Percentiles rank a stretch among this genome's conserved stretches.
phyloP scores from a whole-genome alignment of 108 stramenopile species.

The Cyclotella sp. region DNA sequence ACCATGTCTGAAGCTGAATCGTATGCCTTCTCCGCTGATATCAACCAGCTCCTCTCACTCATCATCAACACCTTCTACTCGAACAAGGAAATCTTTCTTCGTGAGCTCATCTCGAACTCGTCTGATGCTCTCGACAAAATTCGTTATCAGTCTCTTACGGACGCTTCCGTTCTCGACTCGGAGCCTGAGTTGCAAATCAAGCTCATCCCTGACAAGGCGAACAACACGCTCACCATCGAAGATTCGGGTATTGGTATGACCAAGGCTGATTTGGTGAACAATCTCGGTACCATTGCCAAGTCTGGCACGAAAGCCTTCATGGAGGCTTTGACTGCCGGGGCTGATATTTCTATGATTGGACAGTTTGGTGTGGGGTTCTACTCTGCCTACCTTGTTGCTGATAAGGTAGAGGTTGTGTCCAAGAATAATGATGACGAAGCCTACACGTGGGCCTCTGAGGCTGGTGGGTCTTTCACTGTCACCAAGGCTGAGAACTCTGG shows the following conservation, averaged over 20 bases:
- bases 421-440: slow-evolving; percentile 97
- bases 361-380: slow-evolving; percentile 99
- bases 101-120: slow-evolving; percentile 99
- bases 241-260: slow-evolving; percentile 99
- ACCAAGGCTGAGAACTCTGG: slow-evolving; percentile 79
- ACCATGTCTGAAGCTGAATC: slow-evolving; percentile 87
- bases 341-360: slow-evolving; percentile 99
- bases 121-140: slow-evolving; percentile 99
- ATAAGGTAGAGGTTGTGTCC: slow-evolving; percentile 96
- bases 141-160: slow-evolving; percentile 97
- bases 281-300: slow-evolving; percentile 99
- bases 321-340: slow-evolving; percentile 99
- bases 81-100: slow-evolving; percentile 99
- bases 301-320: slow-evolving; percentile 99
- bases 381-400: slow-evolving; percentile 99
- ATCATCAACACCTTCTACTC: slow-evolving; percentile 99
- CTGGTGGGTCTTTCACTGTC: slow-evolving; percentile 98
- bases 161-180: slow-evolving; percentile 92
- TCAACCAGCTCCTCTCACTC: slow-evolving; percentile 99
- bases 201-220: slow-evolving; percentile 99
- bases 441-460: slow-evolving; percentile 96
- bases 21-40: slow-evolving; percentile 99
- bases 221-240: slow-evolving; percentile 99
- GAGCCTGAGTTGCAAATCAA: slow-evolving; percentile 98
- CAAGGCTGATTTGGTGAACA: slow-evolving; percentile 99